Base-by-base conservation (phyloP, 257 asterid genomes). In the Przewalskia tangutica region DNA sequence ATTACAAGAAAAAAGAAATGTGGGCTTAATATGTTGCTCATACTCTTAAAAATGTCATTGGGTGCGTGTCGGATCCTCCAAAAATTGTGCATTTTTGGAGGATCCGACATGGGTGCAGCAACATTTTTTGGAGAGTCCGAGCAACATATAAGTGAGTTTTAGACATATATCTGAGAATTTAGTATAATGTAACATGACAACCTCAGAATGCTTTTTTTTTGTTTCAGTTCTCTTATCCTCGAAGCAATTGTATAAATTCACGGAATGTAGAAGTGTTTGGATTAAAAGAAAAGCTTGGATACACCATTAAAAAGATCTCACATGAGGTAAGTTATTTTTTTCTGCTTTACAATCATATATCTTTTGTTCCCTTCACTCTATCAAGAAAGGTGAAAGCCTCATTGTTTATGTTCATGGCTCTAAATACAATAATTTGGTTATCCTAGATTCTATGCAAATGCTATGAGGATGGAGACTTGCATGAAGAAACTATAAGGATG, bases 221-320 rank as follows among this genome's bases (percentile, higher is more conserved):
- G 62, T 80, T 88, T 84, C 90, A 93, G 95, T 91, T 63, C 79
- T 77, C 82, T 53, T 84, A 79, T 80, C 88, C 85, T 4, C 84
- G 76, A 58, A 36, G 20, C 18, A 81, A 48, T 82, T 88, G 63
- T 75, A 38, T 18, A 53, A 79, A 34, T 58, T 58, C 83, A 9
- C 62, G 80, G 23, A 55, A 71, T 78, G 46, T 78, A 38, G 92
- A 88, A 81, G 84, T 85, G 13, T 79, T 46, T 34, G 88, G 87
- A 42, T 79, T 87, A 8, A 85, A 86, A 40, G 92, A 88, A 77
- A 87, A 93, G 3, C 68, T 88, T 80, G 88, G 88, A 82, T 56
- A 84, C 50, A 81, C 85, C 85, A 85, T 91, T 16, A 84, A 65
- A 88, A 87, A 84, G 89, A 88, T 92, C 78, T 89, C 96, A 50